Base-by-base conservation (phyloP, 1,139 yeast genomes). In the Citeromyces siamensis region DNA sequence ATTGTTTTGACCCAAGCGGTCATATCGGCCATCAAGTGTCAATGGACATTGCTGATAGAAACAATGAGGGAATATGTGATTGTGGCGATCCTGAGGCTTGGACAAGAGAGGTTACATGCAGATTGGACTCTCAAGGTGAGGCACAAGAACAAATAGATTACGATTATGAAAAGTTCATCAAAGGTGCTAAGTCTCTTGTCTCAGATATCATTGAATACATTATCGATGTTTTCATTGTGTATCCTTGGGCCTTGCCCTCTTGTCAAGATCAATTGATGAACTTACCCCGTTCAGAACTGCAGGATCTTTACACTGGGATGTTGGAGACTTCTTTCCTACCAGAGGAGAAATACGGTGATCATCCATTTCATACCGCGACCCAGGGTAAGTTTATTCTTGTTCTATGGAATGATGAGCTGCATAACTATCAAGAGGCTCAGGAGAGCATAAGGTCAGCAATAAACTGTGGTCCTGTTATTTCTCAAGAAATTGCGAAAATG, bases 81-180 rank as follows among this genome's bases (percentile, higher is more conserved):
- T 90, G 97, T 59, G 96, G 97, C 2, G 95, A 90, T 51, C 66
- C 71, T 0, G 84, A 79, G 43, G 94, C 95, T 0, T 88, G 94
- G 77, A 67, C 62, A 22, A 54, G 52, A 5, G 56, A 60, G 3
- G 59, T 77, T 37, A 59, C 71, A 38, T 88, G 96, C 54, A 56
- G 58, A 35, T 57, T 60, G 14, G 50, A 47, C 31, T 37, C 32
- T 16, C 27, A 37, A 3, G 33, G 35, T 1, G 46, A 44, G 3
- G 20, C 50, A 3, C 47, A 53, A 2, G 35, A 40, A 16, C 12
- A 21, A 12, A 20, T 23, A 12, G 10, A 4, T 16, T 41, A 42
- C 10, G 16, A 26, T 26, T 17, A 26, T n/a, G 31, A 26, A n/a
- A 26, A 26, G 16, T 36, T 54, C 9, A 40, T 45, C 6, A 29